Conservation (phyloP, 2,329 filamentous ascomycete species). For the Hymenoscyphus scutula region DNA sequence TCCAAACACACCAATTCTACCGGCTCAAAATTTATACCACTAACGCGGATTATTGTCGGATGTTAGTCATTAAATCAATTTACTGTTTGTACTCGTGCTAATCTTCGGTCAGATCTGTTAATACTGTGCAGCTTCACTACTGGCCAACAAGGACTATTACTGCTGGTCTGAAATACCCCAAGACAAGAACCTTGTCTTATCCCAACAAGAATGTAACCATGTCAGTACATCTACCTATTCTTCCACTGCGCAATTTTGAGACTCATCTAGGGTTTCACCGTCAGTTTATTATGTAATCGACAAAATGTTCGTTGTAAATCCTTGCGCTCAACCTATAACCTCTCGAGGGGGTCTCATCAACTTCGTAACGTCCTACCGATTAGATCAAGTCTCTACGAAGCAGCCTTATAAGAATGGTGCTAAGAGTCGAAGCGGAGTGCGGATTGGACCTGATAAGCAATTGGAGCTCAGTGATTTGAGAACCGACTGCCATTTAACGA, state of each 20-base stretch:
- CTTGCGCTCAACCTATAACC: slow-evolving; percentile 27
- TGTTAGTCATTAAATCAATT: too few species aligned
- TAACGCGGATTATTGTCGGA: too few species aligned
- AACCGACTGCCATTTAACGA: slow-evolving; percentile 14
- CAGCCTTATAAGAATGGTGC: slow-evolving; percentile 21
- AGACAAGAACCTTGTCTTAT: neutral
- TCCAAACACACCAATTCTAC: too few species aligned
- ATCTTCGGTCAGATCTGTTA: slow-evolving; percentile 5
- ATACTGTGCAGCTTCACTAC: slow-evolving; percentile 13
- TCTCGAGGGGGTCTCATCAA: slow-evolving; percentile 31
- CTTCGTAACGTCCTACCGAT: slow-evolving; percentile 34
- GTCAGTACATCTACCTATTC: neutral
- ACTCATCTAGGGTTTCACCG: slow-evolving; percentile 36
- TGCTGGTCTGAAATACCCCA: slow-evolving; percentile 1
- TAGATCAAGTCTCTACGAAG: slow-evolving; percentile 39
- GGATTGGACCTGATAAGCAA: slow-evolving; percentile 31
- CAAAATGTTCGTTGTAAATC: slow-evolving; percentile 37
- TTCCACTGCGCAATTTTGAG: neutral
- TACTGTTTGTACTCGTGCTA: too few species aligned
- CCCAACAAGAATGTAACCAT: slow-evolving; percentile 10
- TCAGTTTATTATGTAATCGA: slow-evolving; percentile 41
- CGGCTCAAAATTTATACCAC: too few species aligned
- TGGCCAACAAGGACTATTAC: slow-evolving; percentile 12
- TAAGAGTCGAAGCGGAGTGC: slow-evolving; percentile 10
- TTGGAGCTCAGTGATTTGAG: slow-evolving; percentile 33